Evolutionary conservation across 2,329 filamentous ascomycete genomes (phyloP).

Genomic region (Acephala macrosclerotiorum): DNA sequence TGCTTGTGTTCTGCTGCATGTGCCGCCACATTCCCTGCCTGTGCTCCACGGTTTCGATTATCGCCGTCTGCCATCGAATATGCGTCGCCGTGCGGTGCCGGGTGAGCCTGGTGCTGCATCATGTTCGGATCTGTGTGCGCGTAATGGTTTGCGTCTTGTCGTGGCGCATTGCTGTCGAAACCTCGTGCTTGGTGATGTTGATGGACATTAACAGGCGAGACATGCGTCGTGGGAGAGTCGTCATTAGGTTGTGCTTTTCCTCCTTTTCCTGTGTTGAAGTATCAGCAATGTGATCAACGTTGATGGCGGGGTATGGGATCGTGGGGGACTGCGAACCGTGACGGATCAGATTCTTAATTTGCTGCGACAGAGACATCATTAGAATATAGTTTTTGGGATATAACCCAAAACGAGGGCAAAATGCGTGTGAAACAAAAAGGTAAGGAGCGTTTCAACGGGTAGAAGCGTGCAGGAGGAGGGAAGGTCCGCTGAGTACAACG

Average conservation of each 20-base stretch:
- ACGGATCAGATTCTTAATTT: conserved; percentile 97
- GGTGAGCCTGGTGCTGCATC: conserved; percentile 61
- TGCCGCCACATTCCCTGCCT: conserved; percentile 70
- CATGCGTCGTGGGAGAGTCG: conserved; percentile 55
- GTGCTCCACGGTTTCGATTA: conserved; percentile 71
- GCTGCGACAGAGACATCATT: conserved; percentile 80
- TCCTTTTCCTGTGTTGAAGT: conserved; percentile 76
- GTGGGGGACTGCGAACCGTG: conserved; percentile 63
- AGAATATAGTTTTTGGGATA: conserved; percentile 13
- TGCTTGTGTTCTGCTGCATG: conserved; percentile 68
- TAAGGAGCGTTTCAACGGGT: conserved; percentile 16
- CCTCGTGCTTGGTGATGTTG: conserved; percentile 53
- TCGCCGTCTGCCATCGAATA: conserved; percentile 68
- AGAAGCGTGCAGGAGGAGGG: conserved; percentile 19
- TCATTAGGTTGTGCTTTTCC: conserved; percentile 71
- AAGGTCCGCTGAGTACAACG: not conserved
- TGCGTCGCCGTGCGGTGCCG: conserved; percentile 57
- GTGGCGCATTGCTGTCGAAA: conserved; percentile 53
- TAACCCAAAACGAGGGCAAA: not conserved
- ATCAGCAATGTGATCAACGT: conserved; percentile 42
- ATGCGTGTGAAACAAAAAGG: conserved; percentile 6
- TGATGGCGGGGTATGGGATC: conserved; percentile 14
- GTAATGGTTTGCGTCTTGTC: conserved; percentile 53
- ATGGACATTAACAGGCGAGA: conserved; percentile 64
- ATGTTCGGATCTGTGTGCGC: conserved; percentile 67